Evolutionary conservation across 2,329 filamentous ascomycete genomes (phyloP), one percentile per base, ranked within the genome.

Genomic region (Graphiopsis chlorocephala): DNA sequence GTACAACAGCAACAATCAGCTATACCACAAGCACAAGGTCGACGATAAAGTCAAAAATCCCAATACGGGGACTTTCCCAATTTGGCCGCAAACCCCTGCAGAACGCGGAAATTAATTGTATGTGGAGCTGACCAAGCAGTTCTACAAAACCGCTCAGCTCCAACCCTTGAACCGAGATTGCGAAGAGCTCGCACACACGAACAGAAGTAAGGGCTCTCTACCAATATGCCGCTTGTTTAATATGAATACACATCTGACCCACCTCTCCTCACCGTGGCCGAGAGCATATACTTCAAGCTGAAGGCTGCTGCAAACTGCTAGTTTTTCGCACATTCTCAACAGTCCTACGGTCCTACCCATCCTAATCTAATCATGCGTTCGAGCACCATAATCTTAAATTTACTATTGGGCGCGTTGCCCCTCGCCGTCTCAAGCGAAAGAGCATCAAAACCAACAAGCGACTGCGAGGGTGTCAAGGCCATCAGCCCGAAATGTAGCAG

Each of bases 401-500:
- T 57, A 14, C 33, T 57, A 26, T 38, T 42, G 20, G 53, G 53
- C 10, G 53, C 20, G 10, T 57, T 35, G 33, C 53, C 53, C 48
- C 23, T 52, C 52, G 29, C 52, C 7, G 8, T 14, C n/a, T 31
- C 17, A 3, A 33, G 29, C 17, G 28, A 33, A 8, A 10, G 8
- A 3, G 15, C n/a, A 15, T 11, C 52, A 35, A 55, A 55, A 25
- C 12, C n/a, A 4, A n/a, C 55, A 45, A 25, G 17, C 55, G 55
- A 58, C 31, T 58, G 55, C 55, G 20, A 15, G 5, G 55, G 55
- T 26, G 31, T 58, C 35, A 58, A 58, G 28, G 55, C 20, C 33
- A 58, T 58, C 31, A 58, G 35, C 23, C 55, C 55, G 3, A 10
- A 17, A 45, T 58, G 55, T 26, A 28, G 55, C 55, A 58, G 55